These are phyloP conservation scores for Candida sphagnicola DNA, from an alignment of 805 yeast genomes.

Conservation along the genomic window DNA sequence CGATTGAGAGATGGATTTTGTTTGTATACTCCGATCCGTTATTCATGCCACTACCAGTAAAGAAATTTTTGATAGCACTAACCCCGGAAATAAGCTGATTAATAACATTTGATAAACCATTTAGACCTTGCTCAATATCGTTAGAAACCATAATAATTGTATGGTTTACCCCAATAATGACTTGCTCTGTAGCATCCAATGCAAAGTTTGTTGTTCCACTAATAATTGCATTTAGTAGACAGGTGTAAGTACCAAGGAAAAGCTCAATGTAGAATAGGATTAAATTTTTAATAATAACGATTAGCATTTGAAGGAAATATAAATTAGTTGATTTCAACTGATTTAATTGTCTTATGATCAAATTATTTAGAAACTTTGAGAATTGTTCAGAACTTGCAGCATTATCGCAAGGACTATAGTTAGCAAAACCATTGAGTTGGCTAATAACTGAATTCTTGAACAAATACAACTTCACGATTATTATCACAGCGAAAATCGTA, in stretches of 20 bases:
- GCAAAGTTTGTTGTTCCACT: slow-evolving; percentile 73
- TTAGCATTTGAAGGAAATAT: slow-evolving; percentile 29
- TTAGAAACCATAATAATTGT: slow-evolving; percentile 52
- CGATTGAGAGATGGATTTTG: slow-evolving; percentile 56
- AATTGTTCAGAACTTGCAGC: background rate
- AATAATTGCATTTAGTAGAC: slow-evolving; percentile 71
- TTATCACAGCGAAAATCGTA: slow-evolving; percentile 51
- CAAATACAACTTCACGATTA: slow-evolving; percentile 56
- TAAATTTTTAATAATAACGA: slow-evolving; percentile 57
- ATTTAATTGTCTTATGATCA: slow-evolving; percentile 42
- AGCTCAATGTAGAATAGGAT: slow-evolving; percentile 65
- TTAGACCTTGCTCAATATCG: slow-evolving; percentile 64
- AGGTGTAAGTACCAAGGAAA: slow-evolving; percentile 81
- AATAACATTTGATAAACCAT: slow-evolving; percentile 53
- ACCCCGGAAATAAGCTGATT: slow-evolving; percentile 47
- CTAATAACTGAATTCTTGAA: slow-evolving; percentile 42
- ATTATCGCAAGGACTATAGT: slow-evolving; percentile 13
- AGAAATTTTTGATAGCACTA: slow-evolving; percentile 32
- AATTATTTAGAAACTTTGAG: background rate
- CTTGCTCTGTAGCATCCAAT: slow-evolving; percentile 62
- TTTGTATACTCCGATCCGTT: slow-evolving; percentile 30
- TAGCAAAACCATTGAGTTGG: slow-evolving; percentile 38
- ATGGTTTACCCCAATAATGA: slow-evolving; percentile 57
- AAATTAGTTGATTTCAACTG: slow-evolving; percentile 43
- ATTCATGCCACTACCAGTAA: slow-evolving; percentile 33